These are phyloP conservation scores for Kluyveromyces siamensis DNA, from an alignment of 805 yeast species.

Conservation along the genomic window DNA sequence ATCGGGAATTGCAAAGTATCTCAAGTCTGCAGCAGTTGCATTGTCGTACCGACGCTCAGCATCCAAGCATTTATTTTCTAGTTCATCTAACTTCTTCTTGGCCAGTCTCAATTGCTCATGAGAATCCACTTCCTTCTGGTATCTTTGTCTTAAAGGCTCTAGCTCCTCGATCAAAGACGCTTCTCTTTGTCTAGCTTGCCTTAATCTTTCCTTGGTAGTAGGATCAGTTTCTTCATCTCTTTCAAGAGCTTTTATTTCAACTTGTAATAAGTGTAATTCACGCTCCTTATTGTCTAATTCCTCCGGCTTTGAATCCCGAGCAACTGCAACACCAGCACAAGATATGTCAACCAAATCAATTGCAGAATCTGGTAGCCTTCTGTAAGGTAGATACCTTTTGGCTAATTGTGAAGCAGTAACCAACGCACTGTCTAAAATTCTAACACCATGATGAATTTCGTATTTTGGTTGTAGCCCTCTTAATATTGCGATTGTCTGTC, in stretches of 20 bases:
- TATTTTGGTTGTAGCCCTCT: constrained; percentile 94
- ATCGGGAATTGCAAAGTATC: constrained; percentile 97
- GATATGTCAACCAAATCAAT: constrained; percentile 94
- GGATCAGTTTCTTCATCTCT: constrained; percentile 83
- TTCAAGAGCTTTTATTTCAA: constrained; percentile 93
- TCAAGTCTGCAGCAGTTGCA: constrained; percentile 87
- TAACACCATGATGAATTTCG: constrained; percentile 95
- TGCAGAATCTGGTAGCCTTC: constrained; percentile 95
- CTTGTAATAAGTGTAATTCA: constrained; percentile 82
- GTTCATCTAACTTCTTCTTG: constrained; percentile 84
- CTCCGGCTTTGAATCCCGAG: constrained; percentile 96
- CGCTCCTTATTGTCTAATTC: constrained; percentile 91
- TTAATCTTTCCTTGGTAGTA: constrained; percentile 78
- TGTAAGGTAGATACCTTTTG: constrained; percentile 85
- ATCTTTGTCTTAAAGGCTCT: constrained; percentile 77
- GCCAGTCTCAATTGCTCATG: constrained; percentile 86
- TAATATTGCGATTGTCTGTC: constrained; percentile 90
- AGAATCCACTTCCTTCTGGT: constrained; percentile 78
- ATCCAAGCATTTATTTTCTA: constrained; percentile 86
- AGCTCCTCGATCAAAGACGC: constrained; percentile 81
- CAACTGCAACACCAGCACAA: constrained; percentile 95
- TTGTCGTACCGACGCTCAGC: constrained; percentile 97
- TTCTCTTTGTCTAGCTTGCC: constrained; percentile 65
- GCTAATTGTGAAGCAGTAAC: constrained; percentile 94
- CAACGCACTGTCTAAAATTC: constrained; percentile 88